phyloP scores from a whole-genome alignment of 208 protist genomes.

The Leishmania martiniquensis region DNA sequence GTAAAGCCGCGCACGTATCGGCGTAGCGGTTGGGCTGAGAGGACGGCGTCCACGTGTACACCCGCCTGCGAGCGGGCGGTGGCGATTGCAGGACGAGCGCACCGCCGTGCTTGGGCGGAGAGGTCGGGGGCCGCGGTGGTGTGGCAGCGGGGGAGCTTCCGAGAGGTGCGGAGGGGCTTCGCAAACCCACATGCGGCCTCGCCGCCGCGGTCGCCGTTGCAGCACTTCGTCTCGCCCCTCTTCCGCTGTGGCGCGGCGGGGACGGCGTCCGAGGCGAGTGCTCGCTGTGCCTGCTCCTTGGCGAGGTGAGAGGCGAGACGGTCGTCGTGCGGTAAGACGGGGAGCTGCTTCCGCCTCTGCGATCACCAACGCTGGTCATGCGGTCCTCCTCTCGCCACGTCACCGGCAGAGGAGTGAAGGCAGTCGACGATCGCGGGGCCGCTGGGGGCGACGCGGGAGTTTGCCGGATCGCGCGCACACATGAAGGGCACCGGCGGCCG shows the following conservation, averaged over 20 bases:
- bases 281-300: not conserved
- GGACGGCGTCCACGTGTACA: slow-evolving; percentile 18
- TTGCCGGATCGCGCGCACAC: slow-evolving; percentile 15
- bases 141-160: not conserved
- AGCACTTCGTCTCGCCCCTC: not conserved
- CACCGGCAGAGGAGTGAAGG: not conserved
- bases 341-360: slow-evolving; percentile 10
- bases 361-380: not conserved
- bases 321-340: slow-evolving; percentile 29
- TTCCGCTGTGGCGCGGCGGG: not conserved
- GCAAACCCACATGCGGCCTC: not conserved
- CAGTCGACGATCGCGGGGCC: not conserved
- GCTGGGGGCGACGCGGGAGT: not conserved
- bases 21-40: slow-evolving; percentile 8
- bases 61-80: slow-evolving; percentile 5
- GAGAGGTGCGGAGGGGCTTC: not conserved
- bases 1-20: slow-evolving; percentile 4
- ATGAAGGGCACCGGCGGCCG: slow-evolving; percentile 5
- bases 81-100: not conserved
- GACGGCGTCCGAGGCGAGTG: slow-evolving; percentile 6
- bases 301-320: slow-evolving; percentile 22
- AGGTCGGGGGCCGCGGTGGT: not conserved
- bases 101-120: slow-evolving; percentile 9
- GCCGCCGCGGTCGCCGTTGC: not conserved
- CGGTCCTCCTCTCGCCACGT: not conserved